Base-by-base conservation (phyloP, 2,329 filamentous ascomycete species). In the Colletotrichum sp. region DNA sequence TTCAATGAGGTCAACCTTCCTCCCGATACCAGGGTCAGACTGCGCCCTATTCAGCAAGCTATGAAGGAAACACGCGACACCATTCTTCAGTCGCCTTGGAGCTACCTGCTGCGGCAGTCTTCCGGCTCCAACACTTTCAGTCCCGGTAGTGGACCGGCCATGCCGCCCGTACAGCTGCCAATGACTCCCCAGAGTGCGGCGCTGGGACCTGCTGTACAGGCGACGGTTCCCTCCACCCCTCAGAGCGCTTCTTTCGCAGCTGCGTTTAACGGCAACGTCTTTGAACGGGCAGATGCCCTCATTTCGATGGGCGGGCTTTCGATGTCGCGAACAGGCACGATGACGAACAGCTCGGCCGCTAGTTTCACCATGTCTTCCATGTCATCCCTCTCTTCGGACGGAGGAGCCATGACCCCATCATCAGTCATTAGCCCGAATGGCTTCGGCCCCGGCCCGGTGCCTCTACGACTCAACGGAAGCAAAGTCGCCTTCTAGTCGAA, bases 121-220 rank as follows among this genome's bases (percentile, higher is more conserved):
- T 70, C 61, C 8, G 68, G 56, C 18, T 56, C 72, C n/a, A 77
- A 64, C 66, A 76, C 66, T 7, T 78, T 78, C 48, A 79, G 79
- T 52, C 75, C 79, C 9, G 76, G 77, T 22, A 74, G 75, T 10
- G 75, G 78, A 16, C 81, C 76, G 16, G 80, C 82, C 70, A 81
- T 87, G 77, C 82, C 70, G 74, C 82, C 22, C 79, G 80, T 82
- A 48, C 84, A 85, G 68, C 79, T 96, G 48, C 96, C 96, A 10
- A 95, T 97, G 80, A 98, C 96, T 2, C 96, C 96, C 9, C 90
- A 98, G 77, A 97, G 95, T 79, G 96, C 96, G 18, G 96, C 96
- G 2, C 88, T 98, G 7, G 96, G 96, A 1, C 95, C 96, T 8
- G 96, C 96, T 25, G 95, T 96, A 70, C 96, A 98, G 84, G 96